Base-by-base conservation (phyloP, 2,329 filamentous ascomycete species). In the Raffaelea deltoideospora region DNA sequence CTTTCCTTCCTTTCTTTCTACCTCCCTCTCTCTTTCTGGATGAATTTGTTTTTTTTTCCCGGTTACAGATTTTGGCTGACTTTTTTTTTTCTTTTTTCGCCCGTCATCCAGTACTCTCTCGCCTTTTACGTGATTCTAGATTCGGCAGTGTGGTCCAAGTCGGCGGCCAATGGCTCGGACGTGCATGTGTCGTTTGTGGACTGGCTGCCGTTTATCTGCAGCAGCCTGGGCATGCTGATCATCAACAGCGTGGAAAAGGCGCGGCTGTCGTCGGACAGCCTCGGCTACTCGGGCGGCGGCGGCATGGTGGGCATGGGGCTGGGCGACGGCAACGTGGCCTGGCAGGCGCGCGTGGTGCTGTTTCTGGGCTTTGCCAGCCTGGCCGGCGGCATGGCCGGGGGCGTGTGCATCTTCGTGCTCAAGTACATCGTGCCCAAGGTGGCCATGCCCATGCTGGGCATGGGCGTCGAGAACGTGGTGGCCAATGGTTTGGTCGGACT, bases 221-320 rank as follows among this genome's bases (percentile, higher is more conserved):
- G 67, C 45, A 65, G 67, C 43, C 61, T 79, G 43, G 75, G 76
- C 44, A 79, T 79, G 72, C 64, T 79, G 40, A 78, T 79, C 54
- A 79, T 79, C 63, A 79, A 79, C 63, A 72, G 65, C 46, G 73
- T 78, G 44, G 73, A 79, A 59, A 78, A 79, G 58, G 61, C 72
- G 41, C 68, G 75, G 37, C 63, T 79, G 43, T 71, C 70, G 47
- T 64, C 69, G 48, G 72, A 80, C 58, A 68, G 62, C 38, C 76
- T 76, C 54, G 67, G 64, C 43, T 76, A 79, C 56, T 66, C 64
- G 41, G 72, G 75, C 18, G 31, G 38, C 15, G 43, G 39, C 37
- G 24, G 37, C 31, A 31, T 34, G 33, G 39, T 40, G 34, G 37
- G 41, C 33, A 24, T 37, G 30, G 37, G 39, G 35, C 38, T 40